Evolutionary conservation across 257 asterid genomes (phyloP).

Genomic region (Solanum bulbocastanum): DNA sequence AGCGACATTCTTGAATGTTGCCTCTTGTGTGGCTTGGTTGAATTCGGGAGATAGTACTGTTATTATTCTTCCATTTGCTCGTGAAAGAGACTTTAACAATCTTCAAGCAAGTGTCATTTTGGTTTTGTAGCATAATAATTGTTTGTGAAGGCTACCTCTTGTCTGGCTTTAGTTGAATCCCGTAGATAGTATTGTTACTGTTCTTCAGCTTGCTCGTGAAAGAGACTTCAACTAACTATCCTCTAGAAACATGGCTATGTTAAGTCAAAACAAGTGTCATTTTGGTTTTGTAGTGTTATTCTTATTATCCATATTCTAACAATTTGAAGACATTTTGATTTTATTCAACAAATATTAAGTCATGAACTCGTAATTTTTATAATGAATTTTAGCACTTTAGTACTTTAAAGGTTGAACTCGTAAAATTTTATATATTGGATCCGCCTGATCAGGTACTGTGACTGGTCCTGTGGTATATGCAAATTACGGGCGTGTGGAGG

Average conservation of each 20-base stretch:
- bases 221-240: neutral
- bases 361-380: neutral
- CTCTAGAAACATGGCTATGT: neutral
- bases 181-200: neutral
- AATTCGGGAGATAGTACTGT: neutral
- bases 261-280: neutral
- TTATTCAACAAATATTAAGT: neutral
- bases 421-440: neutral
- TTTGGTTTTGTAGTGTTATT: neutral
- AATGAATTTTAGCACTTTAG: neutral
- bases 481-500: slow-evolving; percentile 70
- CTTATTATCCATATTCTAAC: neutral
- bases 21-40: neutral
- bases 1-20: neutral
- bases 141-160: neutral
- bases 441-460: slow-evolving; percentile 18
- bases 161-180: neutral
- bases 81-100: neutral
- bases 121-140: neutral
- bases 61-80: neutral
- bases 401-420: neutral
- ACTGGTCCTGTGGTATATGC: slow-evolving; percentile 53
- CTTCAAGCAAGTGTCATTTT: neutral
- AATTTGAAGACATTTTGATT: neutral
- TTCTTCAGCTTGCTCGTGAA: neutral